phyloP scores from a whole-genome alignment of 306 rosid genomes.

The Dryas octopetala region DNA sequence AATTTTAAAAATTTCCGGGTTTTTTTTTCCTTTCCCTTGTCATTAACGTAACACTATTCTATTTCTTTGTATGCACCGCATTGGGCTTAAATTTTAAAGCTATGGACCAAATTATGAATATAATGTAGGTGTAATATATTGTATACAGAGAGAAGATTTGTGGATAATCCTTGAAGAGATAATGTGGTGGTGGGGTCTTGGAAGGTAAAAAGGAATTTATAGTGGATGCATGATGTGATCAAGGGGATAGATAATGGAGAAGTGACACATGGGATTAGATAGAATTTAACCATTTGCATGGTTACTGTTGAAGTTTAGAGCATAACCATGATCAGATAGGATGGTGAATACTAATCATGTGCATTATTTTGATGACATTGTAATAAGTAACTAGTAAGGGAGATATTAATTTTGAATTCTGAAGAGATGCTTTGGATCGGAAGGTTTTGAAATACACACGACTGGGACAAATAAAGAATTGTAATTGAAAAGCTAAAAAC shows the following conservation, averaged over 20 bases:
- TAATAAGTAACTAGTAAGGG: not conserved
- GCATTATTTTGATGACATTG: not conserved
- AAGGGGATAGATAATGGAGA: slow-evolving; percentile 15
- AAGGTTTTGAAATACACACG: not conserved
- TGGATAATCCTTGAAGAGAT: slow-evolving; percentile 26
- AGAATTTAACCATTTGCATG: not conserved
- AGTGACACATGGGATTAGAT: not conserved
- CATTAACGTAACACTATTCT: not conserved
- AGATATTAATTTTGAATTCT: not conserved
- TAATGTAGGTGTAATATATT: not conserved
- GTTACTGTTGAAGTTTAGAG: not conserved
- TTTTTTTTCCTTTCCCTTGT: not conserved
- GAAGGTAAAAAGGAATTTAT: slow-evolving; percentile 18
- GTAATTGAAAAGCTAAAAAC: not conserved
- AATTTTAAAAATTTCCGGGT: not conserved
- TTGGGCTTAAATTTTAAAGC: not conserved
- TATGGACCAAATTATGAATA: not conserved
- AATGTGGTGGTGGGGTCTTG: slow-evolving; percentile 24
- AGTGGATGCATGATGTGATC: slow-evolving; percentile 27
- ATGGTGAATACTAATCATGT: not conserved
- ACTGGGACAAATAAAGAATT: not conserved
- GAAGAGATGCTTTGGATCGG: not conserved
- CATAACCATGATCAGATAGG: too few relatives aligned
- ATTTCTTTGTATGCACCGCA: not conserved
- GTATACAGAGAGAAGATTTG: slow-evolving; percentile 2